Evolutionary conservation across 192 early-diverging fungal genomes (phyloP).

Genomic region (Chytriomyces sp.): DNA sequence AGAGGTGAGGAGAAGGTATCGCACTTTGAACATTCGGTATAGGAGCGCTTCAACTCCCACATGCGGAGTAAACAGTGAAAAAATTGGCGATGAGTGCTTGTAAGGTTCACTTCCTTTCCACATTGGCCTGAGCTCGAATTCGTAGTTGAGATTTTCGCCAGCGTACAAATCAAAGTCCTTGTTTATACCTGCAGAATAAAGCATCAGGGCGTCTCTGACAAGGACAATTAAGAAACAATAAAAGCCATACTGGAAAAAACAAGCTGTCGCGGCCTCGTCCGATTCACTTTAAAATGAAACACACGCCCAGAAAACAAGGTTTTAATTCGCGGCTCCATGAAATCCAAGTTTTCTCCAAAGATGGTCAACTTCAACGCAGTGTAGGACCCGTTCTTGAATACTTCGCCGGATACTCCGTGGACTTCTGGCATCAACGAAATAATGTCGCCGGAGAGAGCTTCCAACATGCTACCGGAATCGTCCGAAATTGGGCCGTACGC

Average conservation of each 20-base stretch:
- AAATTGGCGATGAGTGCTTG: background rate
- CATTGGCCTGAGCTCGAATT: background rate
- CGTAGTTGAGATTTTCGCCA: background rate
- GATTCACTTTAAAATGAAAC: background rate
- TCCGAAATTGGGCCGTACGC: background rate
- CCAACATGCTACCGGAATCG: background rate
- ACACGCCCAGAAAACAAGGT: background rate
- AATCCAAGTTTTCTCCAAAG: slow-evolving; percentile 2
- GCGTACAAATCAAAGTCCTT: background rate
- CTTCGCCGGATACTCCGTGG: background rate
- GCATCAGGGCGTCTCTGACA: background rate
- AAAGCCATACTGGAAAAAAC: background rate
- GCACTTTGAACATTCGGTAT: background rate
- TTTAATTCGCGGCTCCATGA: background rate
- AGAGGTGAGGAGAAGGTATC: background rate
- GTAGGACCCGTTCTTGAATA: background rate
- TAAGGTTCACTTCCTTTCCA: background rate
- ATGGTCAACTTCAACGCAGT: background rate
- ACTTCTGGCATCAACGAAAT: background rate
- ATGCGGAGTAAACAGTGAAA: background rate
- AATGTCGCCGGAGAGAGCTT: background rate
- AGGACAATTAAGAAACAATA: background rate
- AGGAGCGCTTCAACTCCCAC: background rate
- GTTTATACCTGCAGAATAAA: background rate
- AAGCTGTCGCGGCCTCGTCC: background rate